phyloP scores from a whole-genome alignment of 2,329 filamentous ascomycete genomes.

The Pestalotiopsis fici region DNA sequence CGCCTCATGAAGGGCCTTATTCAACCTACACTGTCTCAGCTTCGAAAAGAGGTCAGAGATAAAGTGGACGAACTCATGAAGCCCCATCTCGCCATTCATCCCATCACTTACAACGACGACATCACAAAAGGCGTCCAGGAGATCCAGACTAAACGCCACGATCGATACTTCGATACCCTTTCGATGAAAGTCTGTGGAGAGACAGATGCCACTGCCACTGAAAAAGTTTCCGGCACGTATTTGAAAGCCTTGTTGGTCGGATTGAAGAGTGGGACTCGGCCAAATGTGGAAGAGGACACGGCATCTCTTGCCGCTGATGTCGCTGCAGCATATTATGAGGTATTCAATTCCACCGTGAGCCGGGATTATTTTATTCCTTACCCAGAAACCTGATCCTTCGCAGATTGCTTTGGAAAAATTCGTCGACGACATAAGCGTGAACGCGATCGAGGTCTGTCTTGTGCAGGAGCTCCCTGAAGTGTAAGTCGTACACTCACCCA shows the following conservation, averaged over 20 bases:
- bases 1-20: background rate
- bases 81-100: conserved; percentile 21
- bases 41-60: background rate
- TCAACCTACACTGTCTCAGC: background rate
- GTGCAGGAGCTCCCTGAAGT: conserved; percentile 26
- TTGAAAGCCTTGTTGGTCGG: no score
- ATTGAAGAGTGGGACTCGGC: background rate
- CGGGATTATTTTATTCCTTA: background rate
- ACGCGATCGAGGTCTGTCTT: conserved; percentile 25
- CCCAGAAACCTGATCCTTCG: background rate
- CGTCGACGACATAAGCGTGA: conserved; percentile 24
- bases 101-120: conserved; percentile 27
- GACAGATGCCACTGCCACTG: background rate
- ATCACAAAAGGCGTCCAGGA: conserved; percentile 20
- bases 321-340: conserved; percentile 16
- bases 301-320: conserved; percentile 25
- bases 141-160: conserved; percentile 20
- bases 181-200: background rate
- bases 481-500: conserved; percentile 8
- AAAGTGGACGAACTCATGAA: background rate
- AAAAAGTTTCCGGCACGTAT: no score
- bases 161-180: background rate
- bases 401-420: conserved; percentile 26
- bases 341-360: background rate
- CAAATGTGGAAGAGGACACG: background rate